phyloP scores from a whole-genome alignment of 2,329 filamentous ascomycete species.

The Aspergillus pseudoviridinutans region DNA sequence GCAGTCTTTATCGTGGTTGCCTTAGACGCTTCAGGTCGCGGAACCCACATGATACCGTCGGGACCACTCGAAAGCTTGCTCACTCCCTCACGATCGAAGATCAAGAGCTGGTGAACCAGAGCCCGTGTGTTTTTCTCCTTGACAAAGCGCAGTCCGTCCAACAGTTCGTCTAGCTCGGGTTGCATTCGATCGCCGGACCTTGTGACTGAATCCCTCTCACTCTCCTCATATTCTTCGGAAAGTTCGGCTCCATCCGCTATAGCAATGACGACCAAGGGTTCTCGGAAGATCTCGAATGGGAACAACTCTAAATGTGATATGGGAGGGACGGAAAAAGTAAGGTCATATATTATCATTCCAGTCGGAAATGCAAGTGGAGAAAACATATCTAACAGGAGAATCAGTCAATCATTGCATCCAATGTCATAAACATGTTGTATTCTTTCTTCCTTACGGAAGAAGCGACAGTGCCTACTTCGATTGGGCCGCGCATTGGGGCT shows the following conservation, averaged over 20 bases:
- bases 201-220: constrained; percentile 10
- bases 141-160: constrained; percentile 65
- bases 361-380: constrained; percentile 83
- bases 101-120: constrained; percentile 70
- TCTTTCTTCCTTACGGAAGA: not conserved
- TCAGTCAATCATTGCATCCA: constrained; percentile 18
- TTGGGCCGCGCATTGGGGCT: constrained; percentile 79
- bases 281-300: constrained; percentile 86
- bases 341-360: constrained; percentile 82
- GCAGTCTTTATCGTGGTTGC: constrained; percentile 76
- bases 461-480: constrained; percentile 62
- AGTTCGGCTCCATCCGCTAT: constrained; percentile 77
- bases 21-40: constrained; percentile 63
- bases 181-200: constrained; percentile 28
- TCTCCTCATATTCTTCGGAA: constrained; percentile 26
- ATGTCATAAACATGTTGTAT: not conserved
- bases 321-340: constrained; percentile 75
- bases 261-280: constrained; percentile 77
- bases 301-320: constrained; percentile 73
- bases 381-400: constrained; percentile 69
- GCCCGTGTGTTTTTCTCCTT: constrained; percentile 71
- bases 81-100: constrained; percentile 68
- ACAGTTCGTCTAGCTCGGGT: constrained; percentile 36
- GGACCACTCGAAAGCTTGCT: constrained; percentile 53
- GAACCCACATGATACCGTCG: constrained; percentile 68